Evolutionary conservation across 2,329 filamentous ascomycete species (phyloP).

Genomic region (Ascochyta lentis): DNA sequence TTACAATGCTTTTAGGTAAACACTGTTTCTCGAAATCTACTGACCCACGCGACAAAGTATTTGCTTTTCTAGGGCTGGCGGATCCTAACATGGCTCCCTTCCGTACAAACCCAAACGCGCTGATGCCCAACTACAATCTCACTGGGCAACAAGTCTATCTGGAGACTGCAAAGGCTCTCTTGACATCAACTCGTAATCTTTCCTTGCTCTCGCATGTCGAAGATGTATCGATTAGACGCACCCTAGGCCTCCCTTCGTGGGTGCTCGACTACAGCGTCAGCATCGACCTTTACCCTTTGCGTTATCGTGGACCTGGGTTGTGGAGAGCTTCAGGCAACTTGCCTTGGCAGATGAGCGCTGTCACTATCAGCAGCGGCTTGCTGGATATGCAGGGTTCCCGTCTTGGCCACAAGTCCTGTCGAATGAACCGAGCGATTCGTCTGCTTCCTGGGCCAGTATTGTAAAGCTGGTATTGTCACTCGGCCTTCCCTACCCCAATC

Average conservation of each 20-base stretch:
- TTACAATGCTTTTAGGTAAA: constrained; percentile 28
- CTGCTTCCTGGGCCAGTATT: constrained; percentile 30
- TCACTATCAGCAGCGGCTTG: constrained; percentile 22
- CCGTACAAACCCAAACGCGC: constrained; percentile 19
- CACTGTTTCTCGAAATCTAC: constrained; percentile 34
- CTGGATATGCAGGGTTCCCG: constrained; percentile 30
- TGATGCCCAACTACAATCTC: constrained; percentile 31
- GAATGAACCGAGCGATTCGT: constrained; percentile 25
- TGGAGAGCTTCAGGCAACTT: constrained; percentile 26
- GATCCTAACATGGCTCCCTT: constrained; percentile 27
- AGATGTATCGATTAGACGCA: constrained; percentile 25
- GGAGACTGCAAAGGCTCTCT: constrained; percentile 22
- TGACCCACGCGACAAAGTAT: constrained; percentile 40
- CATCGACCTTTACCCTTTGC: constrained; percentile 33
- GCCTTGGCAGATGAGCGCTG: constrained; percentile 20
- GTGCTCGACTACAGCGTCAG: constrained; percentile 35
- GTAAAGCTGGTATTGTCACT: constrained; percentile 30
- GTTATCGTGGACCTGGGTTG: constrained; percentile 23
- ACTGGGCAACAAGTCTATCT: constrained; percentile 31
- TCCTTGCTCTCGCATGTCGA: constrained; percentile 34
- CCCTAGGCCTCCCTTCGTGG: constrained; percentile 32
- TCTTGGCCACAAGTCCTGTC: constrained; percentile 21
- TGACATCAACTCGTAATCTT: constrained; percentile 27
- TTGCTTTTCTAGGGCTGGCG: constrained; percentile 36
- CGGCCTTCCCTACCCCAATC: constrained; percentile 25